Evolutionary conservation across 2,329 filamentous ascomycete species (phyloP).

Genomic region (Sporothrix pallida): DNA sequence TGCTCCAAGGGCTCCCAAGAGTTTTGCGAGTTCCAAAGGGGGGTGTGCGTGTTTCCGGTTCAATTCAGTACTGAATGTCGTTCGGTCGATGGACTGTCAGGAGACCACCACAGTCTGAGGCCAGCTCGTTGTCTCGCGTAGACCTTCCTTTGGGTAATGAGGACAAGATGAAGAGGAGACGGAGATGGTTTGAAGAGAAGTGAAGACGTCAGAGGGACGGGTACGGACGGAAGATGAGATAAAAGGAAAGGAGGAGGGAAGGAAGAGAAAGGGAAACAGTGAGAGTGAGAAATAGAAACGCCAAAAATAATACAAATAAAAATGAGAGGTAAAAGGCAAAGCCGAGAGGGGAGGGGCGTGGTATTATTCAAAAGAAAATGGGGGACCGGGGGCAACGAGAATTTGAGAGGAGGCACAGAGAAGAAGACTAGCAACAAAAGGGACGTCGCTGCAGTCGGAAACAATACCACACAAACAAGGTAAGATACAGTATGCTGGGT

Average conservation of each 20-base stretch:
- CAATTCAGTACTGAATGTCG: background rate
- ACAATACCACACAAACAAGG: slow-evolving; percentile 17
- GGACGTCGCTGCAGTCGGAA: background rate
- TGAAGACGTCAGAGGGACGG: slow-evolving; percentile 22
- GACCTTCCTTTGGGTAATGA: background rate
- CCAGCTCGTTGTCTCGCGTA: slow-evolving; percentile 19
- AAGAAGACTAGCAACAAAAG: background rate
- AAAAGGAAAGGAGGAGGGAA: background rate
- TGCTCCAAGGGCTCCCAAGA: too few relatives aligned
- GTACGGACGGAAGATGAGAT: slow-evolving; percentile 1
- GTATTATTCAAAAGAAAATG: slow-evolving; percentile 19
- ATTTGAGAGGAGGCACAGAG: background rate
- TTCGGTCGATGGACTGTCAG: background rate
- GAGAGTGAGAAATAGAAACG: background rate
- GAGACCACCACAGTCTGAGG: background rate
- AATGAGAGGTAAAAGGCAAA: background rate
- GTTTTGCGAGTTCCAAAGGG: background rate
- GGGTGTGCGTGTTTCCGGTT: slow-evolving; percentile 11
- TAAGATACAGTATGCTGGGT: background rate
- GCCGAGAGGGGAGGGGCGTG: slow-evolving; percentile 24
- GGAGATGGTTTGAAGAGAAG: background rate
- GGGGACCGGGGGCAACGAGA: background rate
- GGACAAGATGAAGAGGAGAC: background rate
- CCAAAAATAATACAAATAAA: slow-evolving; percentile 3
- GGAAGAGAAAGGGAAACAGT: background rate